Evolutionary conservation across 2,329 filamentous ascomycete genomes (phyloP), one percentile per base, ranked within the genome.

Genomic region (Sarocladiaceae sp.): DNA sequence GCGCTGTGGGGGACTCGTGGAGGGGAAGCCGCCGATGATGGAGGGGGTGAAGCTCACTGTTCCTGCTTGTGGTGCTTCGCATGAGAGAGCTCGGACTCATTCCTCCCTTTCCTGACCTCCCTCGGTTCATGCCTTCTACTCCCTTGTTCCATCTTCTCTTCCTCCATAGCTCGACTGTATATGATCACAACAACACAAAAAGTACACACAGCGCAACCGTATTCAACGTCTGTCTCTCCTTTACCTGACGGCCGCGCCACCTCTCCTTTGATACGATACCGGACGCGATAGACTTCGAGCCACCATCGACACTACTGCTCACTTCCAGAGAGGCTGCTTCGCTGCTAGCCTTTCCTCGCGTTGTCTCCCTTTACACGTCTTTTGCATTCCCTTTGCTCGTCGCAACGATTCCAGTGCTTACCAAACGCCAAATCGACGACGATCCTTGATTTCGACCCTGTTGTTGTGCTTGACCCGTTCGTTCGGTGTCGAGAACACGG

Each of bases 71-170:
- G n/a, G 15, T 46, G 22, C 40, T 46, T 29, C 25, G 22, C 40
- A 46, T 46, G 40, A 48, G 44, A 48, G 44, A 48, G 44, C 44
- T 48, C 26, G 44, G 44, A 48, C 44, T 48, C 44, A 48, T 48
- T 20, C 44, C 44, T 48, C 44, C 44, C 28, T 20, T 22, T n/a
- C n/a, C 28, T 48, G 22, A 13, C 26, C n/a, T 26, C 23, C 18
- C 15, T 22, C 44, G 6, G 8, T 17, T 11, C 20, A n/a, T n/a
- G 10, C 3, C 26, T 20, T 29, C 25, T 26, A 11, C 15, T 17
- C 3, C 28, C 40, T n/a, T 28, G 7, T 10, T 28, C 40, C 40
- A n/a, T 26, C 40, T 29, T 26, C 23, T 46, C 7, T 18, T 33
- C n/a, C 44, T 29, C 12, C 44, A 15, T 28, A 28, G 33, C 44